phyloP scores from a whole-genome alignment of 257 asterid genomes.

The Plantago ovata region DNA sequence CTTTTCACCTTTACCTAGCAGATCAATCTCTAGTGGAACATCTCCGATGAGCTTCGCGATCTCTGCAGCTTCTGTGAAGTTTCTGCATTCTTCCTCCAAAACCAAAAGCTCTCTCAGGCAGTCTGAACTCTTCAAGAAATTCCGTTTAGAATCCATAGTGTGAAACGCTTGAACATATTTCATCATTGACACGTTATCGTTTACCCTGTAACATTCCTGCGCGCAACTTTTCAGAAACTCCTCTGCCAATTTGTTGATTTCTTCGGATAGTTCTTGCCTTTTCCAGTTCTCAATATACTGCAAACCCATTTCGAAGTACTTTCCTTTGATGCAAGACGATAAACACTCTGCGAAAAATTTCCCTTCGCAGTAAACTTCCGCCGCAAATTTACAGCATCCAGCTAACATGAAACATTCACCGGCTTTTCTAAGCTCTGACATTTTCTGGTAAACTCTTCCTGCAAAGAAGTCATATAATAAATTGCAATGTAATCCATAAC shows the following conservation, averaged over 20 bases:
- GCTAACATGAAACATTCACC: conserved; percentile 65
- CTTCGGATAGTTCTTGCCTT: conserved; percentile 21
- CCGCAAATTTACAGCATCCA: conserved; percentile 35
- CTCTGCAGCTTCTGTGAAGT: conserved; percentile 48
- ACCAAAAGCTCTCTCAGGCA: conserved; percentile 43
- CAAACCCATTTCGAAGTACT: conserved; percentile 38
- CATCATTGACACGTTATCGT: conserved; percentile 38
- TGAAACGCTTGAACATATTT: conserved; percentile 42
- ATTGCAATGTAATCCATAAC: neutral
- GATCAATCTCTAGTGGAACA: conserved; percentile 35
- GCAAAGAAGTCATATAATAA: neutral
- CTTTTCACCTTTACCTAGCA: conserved; percentile 26
- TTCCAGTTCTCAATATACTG: conserved; percentile 50
- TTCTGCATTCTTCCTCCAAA: conserved; percentile 48
- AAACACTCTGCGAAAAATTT: conserved; percentile 41
- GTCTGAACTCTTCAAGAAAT: conserved; percentile 35
- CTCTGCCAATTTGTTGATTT: conserved; percentile 33
- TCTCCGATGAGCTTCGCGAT: conserved; percentile 39
- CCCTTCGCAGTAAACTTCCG: conserved; percentile 41
- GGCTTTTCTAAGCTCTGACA: conserved; percentile 43
- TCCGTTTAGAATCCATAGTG: conserved; percentile 37
- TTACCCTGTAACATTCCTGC: conserved; percentile 18
- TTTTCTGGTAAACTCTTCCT: conserved; percentile 51
- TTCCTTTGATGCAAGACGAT: conserved; percentile 41
- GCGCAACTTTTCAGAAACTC: conserved; percentile 47